These are phyloP conservation scores for Geranium rotundifolium DNA, from an alignment of 345 rosid genomes.

Conservation along the genomic window DNA sequence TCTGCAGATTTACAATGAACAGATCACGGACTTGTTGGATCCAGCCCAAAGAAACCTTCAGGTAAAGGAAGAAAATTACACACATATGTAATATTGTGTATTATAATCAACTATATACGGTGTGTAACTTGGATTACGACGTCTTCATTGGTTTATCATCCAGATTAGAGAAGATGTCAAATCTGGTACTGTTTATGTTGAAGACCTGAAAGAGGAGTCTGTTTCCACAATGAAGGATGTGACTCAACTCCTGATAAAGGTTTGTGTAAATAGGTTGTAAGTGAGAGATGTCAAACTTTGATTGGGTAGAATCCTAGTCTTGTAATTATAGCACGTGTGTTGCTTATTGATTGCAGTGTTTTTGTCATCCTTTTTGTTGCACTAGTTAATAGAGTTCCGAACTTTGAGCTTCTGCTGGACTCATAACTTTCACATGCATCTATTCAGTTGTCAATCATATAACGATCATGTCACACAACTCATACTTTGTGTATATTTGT, in stretches of 20 bases:
- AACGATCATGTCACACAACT: not conserved
- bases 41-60: constrained; percentile 78
- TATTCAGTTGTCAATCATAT: not conserved
- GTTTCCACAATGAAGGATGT: constrained; percentile 78
- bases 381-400: not conserved
- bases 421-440: not conserved
- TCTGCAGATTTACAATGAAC: constrained; percentile 93
- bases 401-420: not conserved
- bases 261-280: constrained; percentile 8
- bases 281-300: not conserved
- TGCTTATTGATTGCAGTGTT: not conserved
- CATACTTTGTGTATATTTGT: not conserved
- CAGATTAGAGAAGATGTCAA: constrained; percentile 98
- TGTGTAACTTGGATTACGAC: not conserved
- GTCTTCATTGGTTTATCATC: constrained; percentile 8
- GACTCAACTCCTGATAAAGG: constrained; percentile 70
- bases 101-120: not conserved
- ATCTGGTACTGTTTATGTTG: constrained; percentile 78
- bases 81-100: constrained; percentile 4
- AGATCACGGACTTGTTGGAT: constrained; percentile 90
- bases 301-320: not conserved
- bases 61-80: constrained; percentile 27
- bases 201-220: constrained; percentile 68
- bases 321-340: not conserved
- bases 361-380: not conserved